Evolutionary conservation across 2,329 filamentous ascomycete genomes (phyloP).

Genomic region (Rugonectria rugulosa): DNA sequence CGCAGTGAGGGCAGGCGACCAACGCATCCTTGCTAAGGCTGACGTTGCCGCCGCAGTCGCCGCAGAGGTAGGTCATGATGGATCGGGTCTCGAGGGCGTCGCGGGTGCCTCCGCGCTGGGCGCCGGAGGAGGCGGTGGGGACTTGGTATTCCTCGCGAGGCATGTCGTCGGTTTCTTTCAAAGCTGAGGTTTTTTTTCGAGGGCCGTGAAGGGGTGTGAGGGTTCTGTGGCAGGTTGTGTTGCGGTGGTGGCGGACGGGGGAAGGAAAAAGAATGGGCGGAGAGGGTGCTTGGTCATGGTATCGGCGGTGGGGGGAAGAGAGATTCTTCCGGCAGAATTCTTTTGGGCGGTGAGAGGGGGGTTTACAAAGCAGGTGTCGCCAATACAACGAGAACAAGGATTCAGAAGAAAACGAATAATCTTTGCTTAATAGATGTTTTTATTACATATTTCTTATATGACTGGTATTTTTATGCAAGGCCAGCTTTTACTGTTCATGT

Average conservation of each 20-base stretch:
- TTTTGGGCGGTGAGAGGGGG: conserved; percentile 26
- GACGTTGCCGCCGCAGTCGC: conserved; percentile 53
- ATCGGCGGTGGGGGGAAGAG: conserved; percentile 30
- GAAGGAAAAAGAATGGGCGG: conserved; percentile 29
- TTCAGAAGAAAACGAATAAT: too few species aligned
- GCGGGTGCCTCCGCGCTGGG: conserved; percentile 52
- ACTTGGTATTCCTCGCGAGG: conserved; percentile 82
- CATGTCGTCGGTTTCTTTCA: conserved; percentile 54
- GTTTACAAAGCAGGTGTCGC: background rate
- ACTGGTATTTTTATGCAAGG: too few species aligned
- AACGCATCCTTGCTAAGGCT: conserved; percentile 57
- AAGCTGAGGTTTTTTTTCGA: conserved; percentile 6
- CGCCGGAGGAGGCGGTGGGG: conserved; percentile 60
- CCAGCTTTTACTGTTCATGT: too few species aligned
- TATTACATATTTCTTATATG: too few species aligned
- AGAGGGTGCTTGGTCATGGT: conserved; percentile 30
- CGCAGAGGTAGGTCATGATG: conserved; percentile 51
- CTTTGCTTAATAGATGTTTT: too few species aligned
- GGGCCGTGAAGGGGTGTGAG: background rate
- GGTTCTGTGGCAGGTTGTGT: background rate
- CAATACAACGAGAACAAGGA: too few species aligned
- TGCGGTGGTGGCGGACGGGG: conserved; percentile 10
- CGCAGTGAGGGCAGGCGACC: conserved; percentile 67
- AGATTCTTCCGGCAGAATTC: conserved; percentile 39
- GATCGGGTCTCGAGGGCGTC: conserved; percentile 48